phyloP scores from a whole-genome alignment of 148 eudicot species.

The Simmondsia chinensis region DNA sequence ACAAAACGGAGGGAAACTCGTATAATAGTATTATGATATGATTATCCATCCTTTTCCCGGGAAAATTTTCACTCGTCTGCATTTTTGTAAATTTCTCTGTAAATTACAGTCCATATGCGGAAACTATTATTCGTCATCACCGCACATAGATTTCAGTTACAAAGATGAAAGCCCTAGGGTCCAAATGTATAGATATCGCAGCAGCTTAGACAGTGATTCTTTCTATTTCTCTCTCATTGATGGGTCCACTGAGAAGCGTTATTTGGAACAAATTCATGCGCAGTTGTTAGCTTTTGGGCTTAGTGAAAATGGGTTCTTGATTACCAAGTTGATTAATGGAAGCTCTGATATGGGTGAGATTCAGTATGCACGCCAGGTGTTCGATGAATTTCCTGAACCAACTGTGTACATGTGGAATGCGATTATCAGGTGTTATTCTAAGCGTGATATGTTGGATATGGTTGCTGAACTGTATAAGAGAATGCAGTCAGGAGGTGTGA shows the following conservation, averaged over 20 bases:
- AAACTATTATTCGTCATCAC: constrained; percentile 11
- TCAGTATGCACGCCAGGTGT: constrained; percentile 42
- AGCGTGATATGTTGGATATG: constrained; percentile 19
- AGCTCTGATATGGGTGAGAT: constrained; percentile 24
- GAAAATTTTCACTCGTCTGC: too few species aligned
- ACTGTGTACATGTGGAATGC: constrained; percentile 55
- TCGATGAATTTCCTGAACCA: constrained; percentile 48
- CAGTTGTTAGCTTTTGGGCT: constrained; percentile 24
- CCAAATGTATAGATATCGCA: neutral
- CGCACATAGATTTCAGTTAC: neutral
- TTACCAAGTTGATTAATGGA: constrained; percentile 38
- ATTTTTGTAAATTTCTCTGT: too few species aligned
- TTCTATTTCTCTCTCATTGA: constrained; percentile 29
- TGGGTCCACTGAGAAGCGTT: constrained; percentile 18
- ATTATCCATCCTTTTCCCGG: too few species aligned
- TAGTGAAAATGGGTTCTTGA: constrained; percentile 30
- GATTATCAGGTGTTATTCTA: constrained; percentile 38
- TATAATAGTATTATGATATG: too few species aligned
- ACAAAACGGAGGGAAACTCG: too few species aligned
- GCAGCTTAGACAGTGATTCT: constrained; percentile 12
- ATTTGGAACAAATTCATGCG: constrained; percentile 39
- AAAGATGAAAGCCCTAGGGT: neutral
- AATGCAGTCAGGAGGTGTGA: constrained; percentile 36
- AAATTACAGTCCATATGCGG: too few species aligned
- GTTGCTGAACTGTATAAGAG: constrained; percentile 27